Conservation (phyloP, 2,329 filamentous ascomycete species). For the Nemania sp. region DNA sequence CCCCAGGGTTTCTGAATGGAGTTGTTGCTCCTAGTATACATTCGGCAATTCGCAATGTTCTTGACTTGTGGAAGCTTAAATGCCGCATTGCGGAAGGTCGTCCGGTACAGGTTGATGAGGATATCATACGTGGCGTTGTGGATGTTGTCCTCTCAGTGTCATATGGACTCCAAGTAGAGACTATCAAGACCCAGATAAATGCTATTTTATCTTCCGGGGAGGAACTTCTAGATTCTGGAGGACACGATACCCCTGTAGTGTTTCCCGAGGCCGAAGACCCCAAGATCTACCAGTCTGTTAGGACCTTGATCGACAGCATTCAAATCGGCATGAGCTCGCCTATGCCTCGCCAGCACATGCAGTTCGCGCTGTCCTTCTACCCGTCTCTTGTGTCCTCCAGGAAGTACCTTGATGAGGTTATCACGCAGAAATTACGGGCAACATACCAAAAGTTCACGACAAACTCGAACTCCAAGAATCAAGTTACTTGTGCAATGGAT, state of each 20-base stretch:
- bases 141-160: background rate
- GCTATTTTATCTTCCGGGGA: background rate
- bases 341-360: background rate
- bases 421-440: background rate
- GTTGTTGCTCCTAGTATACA: too few species aligned
- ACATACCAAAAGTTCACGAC: too few species aligned
- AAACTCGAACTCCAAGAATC: too few species aligned
- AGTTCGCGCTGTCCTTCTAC: background rate
- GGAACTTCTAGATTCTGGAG: background rate
- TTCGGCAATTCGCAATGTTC: too few species aligned
- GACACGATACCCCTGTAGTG: background rate
- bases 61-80: too few species aligned
- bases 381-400: background rate
- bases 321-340: slow-evolving; percentile 7
- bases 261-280: background rate
- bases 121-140: background rate
- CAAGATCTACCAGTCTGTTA: background rate
- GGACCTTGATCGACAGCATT: slow-evolving; percentile 1
- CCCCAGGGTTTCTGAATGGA: too few species aligned
- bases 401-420: background rate
- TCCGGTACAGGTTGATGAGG: background rate
- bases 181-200: background rate
- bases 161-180: background rate
- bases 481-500: too few species aligned
- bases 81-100: too few species aligned